Percentiles rank a stretch among this genome's conserved stretches.
Evolutionary conservation across 2,329 filamentous ascomycete species (phyloP).

Genomic region (Fusarium nematophilum): DNA sequence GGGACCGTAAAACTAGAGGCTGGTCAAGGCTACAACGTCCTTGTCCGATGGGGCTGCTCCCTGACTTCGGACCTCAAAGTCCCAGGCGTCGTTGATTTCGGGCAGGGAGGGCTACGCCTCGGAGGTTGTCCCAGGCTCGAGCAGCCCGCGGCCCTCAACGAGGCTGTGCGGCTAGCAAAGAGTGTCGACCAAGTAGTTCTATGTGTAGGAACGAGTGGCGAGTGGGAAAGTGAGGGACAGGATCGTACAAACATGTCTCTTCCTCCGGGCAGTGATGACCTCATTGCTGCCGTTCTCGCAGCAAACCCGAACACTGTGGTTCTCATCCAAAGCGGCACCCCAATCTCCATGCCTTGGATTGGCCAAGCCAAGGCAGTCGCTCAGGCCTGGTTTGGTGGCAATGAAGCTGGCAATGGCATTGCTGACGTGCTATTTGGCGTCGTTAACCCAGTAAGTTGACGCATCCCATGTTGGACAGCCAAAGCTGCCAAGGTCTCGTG

Average conservation of each 20-base stretch:
- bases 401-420: constrained; percentile 33
- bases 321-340: constrained; percentile 32
- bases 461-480: neutral
- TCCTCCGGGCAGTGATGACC: constrained; percentile 21
- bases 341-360: constrained; percentile 32
- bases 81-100: constrained; percentile 26
- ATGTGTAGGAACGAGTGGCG: constrained; percentile 25
- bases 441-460: constrained; percentile 23
- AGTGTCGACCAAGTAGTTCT: constrained; percentile 28
- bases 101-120: constrained; percentile 23
- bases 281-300: constrained; percentile 22
- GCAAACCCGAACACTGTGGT: constrained; percentile 27
- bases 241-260: constrained; percentile 30
- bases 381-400: constrained; percentile 34
- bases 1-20: constrained; percentile 27
- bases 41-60: constrained; percentile 25
- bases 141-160: constrained; percentile 7
- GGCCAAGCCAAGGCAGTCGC: constrained; percentile 13
- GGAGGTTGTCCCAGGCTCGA: constrained; percentile 30
- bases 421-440: constrained; percentile 33
- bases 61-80: constrained; percentile 18
- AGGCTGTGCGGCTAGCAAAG: constrained; percentile 24
- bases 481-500: too few relatives aligned
- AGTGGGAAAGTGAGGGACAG: constrained; percentile 32
- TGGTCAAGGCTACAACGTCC: constrained; percentile 20